Percentiles rank a stretch among this genome's conserved stretches.
phyloP scores from a whole-genome alignment of 441 rosid species.

The Gossypium schwendimanii region DNA sequence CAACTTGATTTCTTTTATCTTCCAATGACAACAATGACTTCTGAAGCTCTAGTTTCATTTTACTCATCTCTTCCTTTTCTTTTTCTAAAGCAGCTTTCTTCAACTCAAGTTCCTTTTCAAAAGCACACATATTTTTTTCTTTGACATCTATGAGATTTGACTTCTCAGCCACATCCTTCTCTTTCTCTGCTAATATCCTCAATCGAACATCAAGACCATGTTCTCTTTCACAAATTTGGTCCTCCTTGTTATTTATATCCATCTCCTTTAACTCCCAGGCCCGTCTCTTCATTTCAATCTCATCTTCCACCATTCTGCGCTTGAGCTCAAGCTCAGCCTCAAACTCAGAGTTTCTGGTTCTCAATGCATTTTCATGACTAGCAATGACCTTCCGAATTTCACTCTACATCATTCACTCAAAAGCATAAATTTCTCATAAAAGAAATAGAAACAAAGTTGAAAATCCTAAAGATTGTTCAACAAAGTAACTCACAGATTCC shows the following conservation, averaged over 20 bases:
- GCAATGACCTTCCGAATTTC: constrained; percentile 52
- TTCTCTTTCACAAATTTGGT: constrained; percentile 56
- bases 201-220: constrained; percentile 68
- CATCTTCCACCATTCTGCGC: constrained; percentile 62
- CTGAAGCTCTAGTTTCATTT: constrained; percentile 50
- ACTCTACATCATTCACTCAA: constrained; percentile 37
- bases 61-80: constrained; percentile 55
- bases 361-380: constrained; percentile 51
- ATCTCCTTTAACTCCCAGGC: constrained; percentile 87
- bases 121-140: constrained; percentile 41
- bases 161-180: constrained; percentile 61
- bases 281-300: constrained; percentile 74
- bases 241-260: constrained; percentile 68
- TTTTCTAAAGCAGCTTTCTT: constrained; percentile 37
- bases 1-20: constrained; percentile 58
- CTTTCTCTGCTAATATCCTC: constrained; percentile 52
- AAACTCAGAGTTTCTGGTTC: constrained; percentile 55
- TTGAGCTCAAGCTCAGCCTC: constrained; percentile 70
- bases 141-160: constrained; percentile 44
- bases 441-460: not conserved
- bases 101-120: constrained; percentile 41
- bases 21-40: constrained; percentile 56
- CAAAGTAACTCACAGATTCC: constrained; percentile 60
- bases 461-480: constrained; percentile 3
- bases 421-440: not conserved